Base-by-base conservation (phyloP, 169 alveolate genomes). In the Hepatocystis sp. region DNA sequence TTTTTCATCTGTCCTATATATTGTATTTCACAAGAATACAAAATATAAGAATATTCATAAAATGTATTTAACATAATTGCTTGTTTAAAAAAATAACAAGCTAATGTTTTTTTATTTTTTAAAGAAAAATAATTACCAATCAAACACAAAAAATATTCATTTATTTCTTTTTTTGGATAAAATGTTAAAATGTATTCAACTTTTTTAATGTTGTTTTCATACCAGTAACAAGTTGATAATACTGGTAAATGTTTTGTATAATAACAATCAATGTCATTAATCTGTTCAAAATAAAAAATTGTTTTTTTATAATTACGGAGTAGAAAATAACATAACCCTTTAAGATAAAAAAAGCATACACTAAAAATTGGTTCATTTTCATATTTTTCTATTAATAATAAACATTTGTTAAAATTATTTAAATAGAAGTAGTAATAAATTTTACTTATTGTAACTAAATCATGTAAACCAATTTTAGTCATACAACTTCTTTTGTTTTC, bases 91-190 rank as follows among this genome's bases (percentile, higher is more conserved):
- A 71, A 71, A n/a, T 30, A 8, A 17, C 52, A 34, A 15, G 76
- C 55, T 47, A 56, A 19, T 2, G 34, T 44, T 71, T 71, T 71
- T 34, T 71, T 71, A 42, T 58, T 71, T 71, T 71, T 71, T 71
- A 71, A 34, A 17, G 86, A 71, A 58, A 71, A 71, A 58, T 71
- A 71, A 56, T 71, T 71, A 56, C 86, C 86, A 25, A 71, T 71
- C 39, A 71, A 55, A 19, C 86, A 71, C 27, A 71, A 42, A 55
- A 56, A 71, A 58, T 71, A 21, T 40, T 71, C 86, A 58, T 71
- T 58, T 32, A 56, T 13, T 71, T 71, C 76, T 56, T 28, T 71
- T 76, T 71, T 71, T 39, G 52, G 53, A 58, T 71, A 71, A 2
- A 34, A 34, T 61, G 49, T n/a, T 36, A 71, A 71, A 56, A 71